phyloP scores from a whole-genome alignment of 768 basidiomycete species.

The Termitomyces sp. region DNA sequence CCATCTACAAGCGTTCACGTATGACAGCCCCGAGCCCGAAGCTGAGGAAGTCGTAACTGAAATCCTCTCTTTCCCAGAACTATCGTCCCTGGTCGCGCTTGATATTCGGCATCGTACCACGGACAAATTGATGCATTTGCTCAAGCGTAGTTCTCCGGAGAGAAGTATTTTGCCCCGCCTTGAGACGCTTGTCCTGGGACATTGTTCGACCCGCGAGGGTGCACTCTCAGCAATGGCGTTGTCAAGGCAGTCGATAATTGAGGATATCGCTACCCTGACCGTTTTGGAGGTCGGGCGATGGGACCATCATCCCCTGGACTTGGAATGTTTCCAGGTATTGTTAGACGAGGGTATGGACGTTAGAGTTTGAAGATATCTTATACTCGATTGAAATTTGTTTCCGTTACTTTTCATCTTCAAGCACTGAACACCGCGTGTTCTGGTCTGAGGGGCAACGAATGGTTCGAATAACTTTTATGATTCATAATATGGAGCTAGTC shows the following conservation, averaged over 20 bases:
- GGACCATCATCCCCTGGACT: not conserved
- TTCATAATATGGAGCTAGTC: too few relatives aligned
- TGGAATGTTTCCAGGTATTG: not conserved
- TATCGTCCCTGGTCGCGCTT: constrained; percentile 2
- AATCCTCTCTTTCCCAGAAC: not conserved
- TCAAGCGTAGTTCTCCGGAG: not conserved
- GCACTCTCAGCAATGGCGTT: not conserved
- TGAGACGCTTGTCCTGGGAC: not conserved
- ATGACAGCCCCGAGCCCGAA: not conserved
- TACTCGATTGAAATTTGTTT: too few relatives aligned
- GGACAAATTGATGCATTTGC: not conserved
- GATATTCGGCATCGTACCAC: not conserved
- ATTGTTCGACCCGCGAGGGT: not conserved
- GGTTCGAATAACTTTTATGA: too few relatives aligned
- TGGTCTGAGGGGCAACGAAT: too few relatives aligned
- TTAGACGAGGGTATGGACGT: not conserved
- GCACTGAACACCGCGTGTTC: too few relatives aligned
- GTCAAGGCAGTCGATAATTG: not conserved
- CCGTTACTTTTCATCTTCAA: too few relatives aligned
- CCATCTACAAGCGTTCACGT: not conserved
- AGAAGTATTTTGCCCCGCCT: not conserved
- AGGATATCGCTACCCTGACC: not conserved
- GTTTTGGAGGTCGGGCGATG: constrained; percentile 1
- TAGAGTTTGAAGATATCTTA: not conserved
- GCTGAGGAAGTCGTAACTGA: not conserved